phyloP scores from a whole-genome alignment of 1,284 basidiomycete genomes.

The Ceratobasidium sp. region DNA sequence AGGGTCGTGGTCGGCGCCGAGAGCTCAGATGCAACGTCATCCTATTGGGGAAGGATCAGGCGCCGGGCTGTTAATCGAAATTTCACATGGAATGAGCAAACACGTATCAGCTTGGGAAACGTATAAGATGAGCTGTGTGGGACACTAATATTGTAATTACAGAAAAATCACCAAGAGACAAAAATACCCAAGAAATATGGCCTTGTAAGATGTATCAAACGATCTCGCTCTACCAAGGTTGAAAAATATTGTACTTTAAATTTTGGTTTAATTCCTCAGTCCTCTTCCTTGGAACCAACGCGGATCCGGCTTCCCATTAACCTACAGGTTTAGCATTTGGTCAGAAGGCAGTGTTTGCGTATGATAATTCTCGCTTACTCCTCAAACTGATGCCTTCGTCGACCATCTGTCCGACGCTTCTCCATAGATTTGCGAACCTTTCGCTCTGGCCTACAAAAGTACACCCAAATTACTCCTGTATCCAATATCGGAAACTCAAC shows the following conservation, averaged over 20 bases:
- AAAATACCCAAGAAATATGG: too few species aligned
- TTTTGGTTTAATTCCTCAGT: not conserved
- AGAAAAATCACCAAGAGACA: too few species aligned
- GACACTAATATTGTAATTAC: too few species aligned
- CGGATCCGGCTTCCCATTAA: conserved; percentile 31
- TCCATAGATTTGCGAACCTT: conserved; percentile 87
- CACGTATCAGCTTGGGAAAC: too few species aligned
- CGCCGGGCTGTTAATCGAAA: conserved; percentile 6
- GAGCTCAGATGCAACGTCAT: conserved; percentile 39
- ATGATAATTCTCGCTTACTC: conserved; percentile 59
- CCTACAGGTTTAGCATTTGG: not conserved
- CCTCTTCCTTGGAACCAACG: conserved; percentile 29
- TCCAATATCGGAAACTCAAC: not conserved
- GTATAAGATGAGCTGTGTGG: too few species aligned
- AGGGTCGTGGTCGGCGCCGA: conserved; percentile 30
- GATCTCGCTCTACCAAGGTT: not conserved
- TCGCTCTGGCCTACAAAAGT: conserved; percentile 73
- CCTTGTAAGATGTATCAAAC: too few species aligned
- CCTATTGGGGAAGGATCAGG: conserved; percentile 13
- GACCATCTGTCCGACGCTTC: conserved; percentile 87
- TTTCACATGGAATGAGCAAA: too few species aligned
- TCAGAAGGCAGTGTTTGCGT: not conserved
- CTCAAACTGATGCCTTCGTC: conserved; percentile 82
- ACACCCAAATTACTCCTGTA: too few species aligned
- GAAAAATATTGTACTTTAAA: not conserved